phyloP scores from a whole-genome alignment of 805 yeast genomes.

The Sugiyamaella marilandica region DNA sequence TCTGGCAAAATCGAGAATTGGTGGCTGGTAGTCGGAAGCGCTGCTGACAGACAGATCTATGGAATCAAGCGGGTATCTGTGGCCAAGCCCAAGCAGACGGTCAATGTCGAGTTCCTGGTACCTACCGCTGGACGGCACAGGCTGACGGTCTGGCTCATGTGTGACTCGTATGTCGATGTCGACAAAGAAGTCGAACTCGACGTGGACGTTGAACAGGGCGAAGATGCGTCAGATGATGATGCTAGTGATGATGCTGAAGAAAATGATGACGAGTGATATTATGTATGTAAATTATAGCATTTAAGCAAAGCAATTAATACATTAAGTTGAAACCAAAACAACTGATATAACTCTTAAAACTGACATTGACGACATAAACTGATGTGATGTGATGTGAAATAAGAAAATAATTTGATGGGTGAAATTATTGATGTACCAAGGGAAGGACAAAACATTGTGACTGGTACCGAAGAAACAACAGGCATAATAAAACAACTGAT shows the following conservation, averaged over 20 bases:
- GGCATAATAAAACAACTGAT: no score
- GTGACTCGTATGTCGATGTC: conserved; percentile 90
- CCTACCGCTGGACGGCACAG: conserved; percentile 58
- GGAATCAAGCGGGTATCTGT: conserved; percentile 66
- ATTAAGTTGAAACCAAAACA: no score
- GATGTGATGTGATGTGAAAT: no score
- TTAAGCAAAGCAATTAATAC: no score
- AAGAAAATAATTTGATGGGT: no score
- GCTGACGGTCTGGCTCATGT: conserved; percentile 75
- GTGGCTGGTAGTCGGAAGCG: conserved; percentile 87
- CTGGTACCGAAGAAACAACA: no score
- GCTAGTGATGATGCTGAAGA: neutral
- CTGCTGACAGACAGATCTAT: conserved; percentile 52
- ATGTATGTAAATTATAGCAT: no score
- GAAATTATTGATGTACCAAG: no score
- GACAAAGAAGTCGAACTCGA: conserved; percentile 72
- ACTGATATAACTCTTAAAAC: no score
- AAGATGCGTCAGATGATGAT: neutral
- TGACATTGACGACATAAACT: no score
- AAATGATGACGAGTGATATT: no score
- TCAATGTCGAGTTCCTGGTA: conserved; percentile 51
- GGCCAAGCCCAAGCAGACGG: conserved; percentile 46
- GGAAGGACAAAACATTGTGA: no score
- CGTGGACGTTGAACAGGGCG: conserved; percentile 19
- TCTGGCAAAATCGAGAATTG: conserved; percentile 53